Conservation (phyloP, 768 basidiomycete genomes). For the Suillus decipiens region DNA sequence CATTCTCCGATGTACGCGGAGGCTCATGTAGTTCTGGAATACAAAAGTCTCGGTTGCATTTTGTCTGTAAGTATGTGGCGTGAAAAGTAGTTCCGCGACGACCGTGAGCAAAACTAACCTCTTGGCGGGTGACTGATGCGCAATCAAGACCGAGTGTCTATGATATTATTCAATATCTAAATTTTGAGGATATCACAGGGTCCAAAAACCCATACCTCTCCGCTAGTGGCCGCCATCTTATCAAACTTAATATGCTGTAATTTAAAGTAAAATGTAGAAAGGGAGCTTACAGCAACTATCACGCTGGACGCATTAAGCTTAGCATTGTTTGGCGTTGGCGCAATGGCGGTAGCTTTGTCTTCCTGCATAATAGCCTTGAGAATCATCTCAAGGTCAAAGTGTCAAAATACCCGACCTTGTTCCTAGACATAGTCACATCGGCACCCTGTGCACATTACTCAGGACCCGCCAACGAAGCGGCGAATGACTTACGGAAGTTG, state of each 20-base stretch:
- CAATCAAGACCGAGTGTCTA: neutral
- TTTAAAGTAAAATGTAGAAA: neutral
- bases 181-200: neutral
- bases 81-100: neutral
- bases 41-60: neutral
- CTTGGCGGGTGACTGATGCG: conserved; percentile 1
- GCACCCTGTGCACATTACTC: neutral
- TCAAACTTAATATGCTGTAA: neutral
- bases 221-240: neutral
- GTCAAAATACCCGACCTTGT: neutral
- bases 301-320: neutral
- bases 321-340: neutral
- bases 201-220: neutral
- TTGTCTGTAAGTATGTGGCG: conserved; percentile 1
- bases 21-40: neutral
- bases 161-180: neutral
- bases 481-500: neutral
- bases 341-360: neutral
- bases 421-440: neutral
- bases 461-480: neutral
- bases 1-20: conserved; percentile 1
- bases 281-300: neutral
- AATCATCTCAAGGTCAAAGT: neutral
- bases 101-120: conserved; percentile 2
- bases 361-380: neutral